Evolutionary conservation across 148 eudicot species (phyloP).

Genomic region (Persicaria maculosa): DNA sequence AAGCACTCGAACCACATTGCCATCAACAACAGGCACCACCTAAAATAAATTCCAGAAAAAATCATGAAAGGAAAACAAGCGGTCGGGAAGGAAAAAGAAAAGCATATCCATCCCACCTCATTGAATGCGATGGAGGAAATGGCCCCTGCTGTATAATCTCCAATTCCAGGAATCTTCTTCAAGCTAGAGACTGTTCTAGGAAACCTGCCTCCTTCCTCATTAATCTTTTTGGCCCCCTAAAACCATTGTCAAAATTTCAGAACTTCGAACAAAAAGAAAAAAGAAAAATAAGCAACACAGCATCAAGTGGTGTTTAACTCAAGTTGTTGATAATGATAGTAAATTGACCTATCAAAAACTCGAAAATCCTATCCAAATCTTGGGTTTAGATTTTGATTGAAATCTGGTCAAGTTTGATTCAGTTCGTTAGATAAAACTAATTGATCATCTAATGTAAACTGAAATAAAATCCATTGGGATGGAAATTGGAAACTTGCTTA

Average conservation of each 20-base stretch:
- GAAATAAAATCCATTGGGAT: background rate
- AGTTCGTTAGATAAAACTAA: background rate
- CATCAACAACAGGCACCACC: slow-evolving; percentile 96
- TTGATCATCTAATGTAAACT: background rate
- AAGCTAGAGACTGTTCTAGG: slow-evolving; percentile 63
- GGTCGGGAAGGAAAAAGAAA: background rate
- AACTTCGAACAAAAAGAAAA: background rate
- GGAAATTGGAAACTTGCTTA: background rate
- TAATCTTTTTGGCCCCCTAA: slow-evolving; percentile 79
- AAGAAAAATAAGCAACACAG: background rate
- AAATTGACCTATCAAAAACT: background rate
- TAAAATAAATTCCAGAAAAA: slow-evolving; percentile 21
- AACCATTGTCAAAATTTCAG: slow-evolving; percentile 16
- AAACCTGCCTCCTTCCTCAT: slow-evolving; percentile 59
- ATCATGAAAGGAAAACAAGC: slow-evolving; percentile 9
- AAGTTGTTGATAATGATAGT: background rate
- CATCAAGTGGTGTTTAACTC: background rate
- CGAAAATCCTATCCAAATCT: background rate
- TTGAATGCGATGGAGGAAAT: slow-evolving; percentile 90
- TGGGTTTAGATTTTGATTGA: background rate
- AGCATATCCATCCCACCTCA: slow-evolving; percentile 40
- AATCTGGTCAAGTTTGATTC: background rate
- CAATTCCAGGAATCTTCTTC: slow-evolving; percentile 73
- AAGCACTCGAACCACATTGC: slow-evolving; percentile 89
- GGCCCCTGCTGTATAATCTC: slow-evolving; percentile 93